These are phyloP conservation scores for Blastocystis sp. DNA, from an alignment of 352 stramenopile species.

Conservation along the genomic window DNA sequence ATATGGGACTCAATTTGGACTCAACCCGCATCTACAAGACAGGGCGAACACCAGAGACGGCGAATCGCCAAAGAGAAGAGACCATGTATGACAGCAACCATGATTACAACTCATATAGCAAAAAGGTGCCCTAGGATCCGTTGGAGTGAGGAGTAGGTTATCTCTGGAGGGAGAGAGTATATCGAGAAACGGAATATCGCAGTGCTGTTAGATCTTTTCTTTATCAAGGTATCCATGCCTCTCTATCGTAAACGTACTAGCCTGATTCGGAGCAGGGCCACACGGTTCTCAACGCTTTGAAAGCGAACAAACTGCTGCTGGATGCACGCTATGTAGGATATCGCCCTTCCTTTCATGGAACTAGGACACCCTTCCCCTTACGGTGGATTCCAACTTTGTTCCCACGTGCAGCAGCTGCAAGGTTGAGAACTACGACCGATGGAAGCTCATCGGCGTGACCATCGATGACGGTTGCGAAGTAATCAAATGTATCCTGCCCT, in stretches of 20 bases:
- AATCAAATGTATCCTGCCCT: slow-evolving; percentile 13
- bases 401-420: neutral
- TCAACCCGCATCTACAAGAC: neutral
- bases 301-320: slow-evolving; percentile 28
- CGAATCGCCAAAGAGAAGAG: neutral
- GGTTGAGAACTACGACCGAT: neutral
- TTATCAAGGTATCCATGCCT: neutral
- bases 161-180: neutral
- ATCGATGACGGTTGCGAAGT: neutral
- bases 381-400: neutral
- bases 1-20: slow-evolving; percentile 14
- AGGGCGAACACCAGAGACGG: neutral
- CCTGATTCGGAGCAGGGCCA: slow-evolving; percentile 17
- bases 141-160: neutral
- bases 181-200: neutral
- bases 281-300: slow-evolving; percentile 16
- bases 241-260: neutral
- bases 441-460: slow-evolving; percentile 36
- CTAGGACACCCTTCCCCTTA: neutral
- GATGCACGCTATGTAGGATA: slow-evolving; percentile 19
- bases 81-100: slow-evolving; percentile 22
- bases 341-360: neutral
- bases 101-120: neutral
- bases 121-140: neutral
- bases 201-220: slow-evolving; percentile 18